phyloP scores from a whole-genome alignment of 768 basidiomycete genomes.

The Phylloporus rhodoxanthus region DNA sequence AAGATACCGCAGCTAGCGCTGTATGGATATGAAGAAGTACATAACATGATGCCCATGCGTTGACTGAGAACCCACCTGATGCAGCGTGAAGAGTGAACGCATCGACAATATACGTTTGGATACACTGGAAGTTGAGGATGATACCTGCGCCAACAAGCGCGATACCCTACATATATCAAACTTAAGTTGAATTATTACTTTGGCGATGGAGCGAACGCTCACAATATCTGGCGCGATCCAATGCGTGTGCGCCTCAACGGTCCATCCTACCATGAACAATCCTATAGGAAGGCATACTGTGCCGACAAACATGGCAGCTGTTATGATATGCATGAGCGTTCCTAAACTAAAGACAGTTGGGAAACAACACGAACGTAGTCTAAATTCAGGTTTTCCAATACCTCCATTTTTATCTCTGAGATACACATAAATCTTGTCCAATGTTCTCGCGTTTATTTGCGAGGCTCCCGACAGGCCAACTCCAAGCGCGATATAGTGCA shows the following conservation, averaged over 20 bases:
- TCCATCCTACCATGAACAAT: constrained; percentile 67
- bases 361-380: constrained; percentile 36
- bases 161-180: constrained; percentile 42
- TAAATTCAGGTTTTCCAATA: constrained; percentile 49
- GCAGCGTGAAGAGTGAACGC: constrained; percentile 62
- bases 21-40: constrained; percentile 2
- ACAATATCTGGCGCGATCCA: constrained; percentile 74
- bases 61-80: constrained; percentile 40
- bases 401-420: constrained; percentile 48
- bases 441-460: constrained; percentile 46
- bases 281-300: constrained; percentile 60
- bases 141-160: constrained; percentile 50
- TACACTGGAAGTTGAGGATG: constrained; percentile 54
- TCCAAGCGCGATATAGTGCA: constrained; percentile 70
- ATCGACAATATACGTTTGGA: constrained; percentile 66
- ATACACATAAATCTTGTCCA: constrained; percentile 52
- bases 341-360: not conserved
- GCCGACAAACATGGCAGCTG: constrained; percentile 57
- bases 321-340: constrained; percentile 3
- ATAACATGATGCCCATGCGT: not conserved
- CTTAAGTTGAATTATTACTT: not conserved
- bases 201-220: constrained; percentile 14
- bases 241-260: constrained; percentile 46
- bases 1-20: constrained; percentile 63
- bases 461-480: constrained; percentile 51